Percentiles rank a stretch among this genome's conserved stretches.
Conservation (phyloP, 2,329 filamentous ascomycete species). For the Neofusicoccum cordaticola region DNA sequence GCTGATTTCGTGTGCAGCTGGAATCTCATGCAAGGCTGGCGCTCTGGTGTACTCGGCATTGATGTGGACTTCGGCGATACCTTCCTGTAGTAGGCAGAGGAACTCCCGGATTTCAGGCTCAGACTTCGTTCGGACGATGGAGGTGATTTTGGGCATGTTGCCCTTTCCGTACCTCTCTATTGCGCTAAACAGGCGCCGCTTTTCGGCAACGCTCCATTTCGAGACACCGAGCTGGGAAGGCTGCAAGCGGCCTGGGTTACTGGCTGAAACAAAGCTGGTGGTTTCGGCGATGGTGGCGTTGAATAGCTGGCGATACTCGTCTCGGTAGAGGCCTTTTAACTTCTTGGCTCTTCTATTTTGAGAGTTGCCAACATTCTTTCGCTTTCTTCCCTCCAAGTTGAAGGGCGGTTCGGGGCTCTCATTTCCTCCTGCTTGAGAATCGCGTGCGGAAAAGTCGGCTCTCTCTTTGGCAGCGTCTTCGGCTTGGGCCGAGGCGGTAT, state of each 20-base stretch:
- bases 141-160: constrained; percentile 61
- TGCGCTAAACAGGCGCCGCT: constrained; percentile 65
- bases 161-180: constrained; percentile 63
- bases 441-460: background rate
- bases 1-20: constrained; percentile 71
- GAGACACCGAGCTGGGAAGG: constrained; percentile 57
- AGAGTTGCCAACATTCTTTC: background rate
- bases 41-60: constrained; percentile 33
- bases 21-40: constrained; percentile 54
- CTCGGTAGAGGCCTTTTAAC: constrained; percentile 46
- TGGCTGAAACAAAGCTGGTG: background rate
- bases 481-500: background rate
- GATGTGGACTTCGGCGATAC: constrained; percentile 38
- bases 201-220: constrained; percentile 69
- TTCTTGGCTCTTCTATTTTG: constrained; percentile 23
- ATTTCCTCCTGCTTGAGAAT: background rate
- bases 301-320: constrained; percentile 39
- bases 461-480: background rate
- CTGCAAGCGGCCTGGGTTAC: background rate
- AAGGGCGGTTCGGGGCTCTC: background rate
- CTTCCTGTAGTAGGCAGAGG: constrained; percentile 59
- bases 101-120: constrained; percentile 71
- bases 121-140: constrained; percentile 67
- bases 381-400: background rate
- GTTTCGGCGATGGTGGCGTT: constrained; percentile 29